Conservation (phyloP, 805 yeast species). For the Candida silvatica region DNA sequence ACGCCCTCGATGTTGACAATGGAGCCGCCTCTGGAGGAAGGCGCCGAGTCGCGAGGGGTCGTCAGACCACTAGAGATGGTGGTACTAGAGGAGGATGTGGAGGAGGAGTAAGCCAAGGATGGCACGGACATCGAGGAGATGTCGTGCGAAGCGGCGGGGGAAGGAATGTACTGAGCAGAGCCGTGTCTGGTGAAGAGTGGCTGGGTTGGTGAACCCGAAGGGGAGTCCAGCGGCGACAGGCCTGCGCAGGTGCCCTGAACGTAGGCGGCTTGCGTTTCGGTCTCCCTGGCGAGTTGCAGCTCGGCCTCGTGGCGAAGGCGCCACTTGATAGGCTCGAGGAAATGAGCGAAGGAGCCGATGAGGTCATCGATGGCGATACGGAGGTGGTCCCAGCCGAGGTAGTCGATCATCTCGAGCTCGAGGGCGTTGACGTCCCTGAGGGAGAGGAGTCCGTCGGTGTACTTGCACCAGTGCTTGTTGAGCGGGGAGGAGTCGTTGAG, state of each 20-base stretch:
- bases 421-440: constrained; percentile 80
- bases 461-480: constrained; percentile 92
- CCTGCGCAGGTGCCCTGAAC: not conserved
- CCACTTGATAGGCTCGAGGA: constrained; percentile 64
- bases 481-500: constrained; percentile 91
- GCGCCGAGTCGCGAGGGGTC: not conserved
- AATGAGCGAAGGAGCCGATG: constrained; percentile 59
- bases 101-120: constrained; percentile 1
- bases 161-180: constrained; percentile 4
- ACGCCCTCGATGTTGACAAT: not conserved
- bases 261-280: constrained; percentile 2
- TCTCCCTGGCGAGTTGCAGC: constrained; percentile 8
- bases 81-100: constrained; percentile 1
- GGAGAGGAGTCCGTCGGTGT: constrained; percentile 78
- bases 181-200: constrained; percentile 2
- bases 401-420: constrained; percentile 77
- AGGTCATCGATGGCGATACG: constrained; percentile 65
- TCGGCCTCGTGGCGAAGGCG: constrained; percentile 26
- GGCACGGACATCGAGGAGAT: constrained; percentile 2
- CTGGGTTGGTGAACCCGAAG: constrained; percentile 1
- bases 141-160: constrained; percentile 4
- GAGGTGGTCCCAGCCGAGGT: constrained; percentile 76
- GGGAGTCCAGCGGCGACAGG: not conserved
- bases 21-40: not conserved
- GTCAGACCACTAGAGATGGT: constrained; percentile 1